Conservation (phyloP, 2,329 filamentous ascomycete species). For the Aspergillus sp. region DNA sequence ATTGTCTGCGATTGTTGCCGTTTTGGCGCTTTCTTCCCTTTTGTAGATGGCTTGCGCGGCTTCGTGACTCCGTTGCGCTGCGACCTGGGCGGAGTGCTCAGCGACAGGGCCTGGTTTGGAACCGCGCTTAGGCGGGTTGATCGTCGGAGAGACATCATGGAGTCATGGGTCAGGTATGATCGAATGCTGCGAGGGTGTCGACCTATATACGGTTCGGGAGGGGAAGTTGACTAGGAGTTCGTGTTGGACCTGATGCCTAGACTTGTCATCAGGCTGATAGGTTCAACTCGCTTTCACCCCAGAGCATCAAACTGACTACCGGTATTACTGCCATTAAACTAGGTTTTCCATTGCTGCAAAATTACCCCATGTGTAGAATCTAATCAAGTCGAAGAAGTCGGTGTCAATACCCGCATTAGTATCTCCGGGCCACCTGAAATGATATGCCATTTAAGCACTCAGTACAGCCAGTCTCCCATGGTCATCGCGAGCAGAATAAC, state of each 20-base stretch:
- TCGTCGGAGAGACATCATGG: conserved; percentile 43
- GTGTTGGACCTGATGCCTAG: background rate
- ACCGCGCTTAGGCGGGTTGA: conserved; percentile 39
- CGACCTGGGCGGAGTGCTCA: conserved; percentile 13
- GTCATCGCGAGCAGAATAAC: background rate
- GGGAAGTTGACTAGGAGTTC: background rate
- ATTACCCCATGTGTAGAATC: too few relatives aligned
- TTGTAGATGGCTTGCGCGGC: conserved; percentile 17
- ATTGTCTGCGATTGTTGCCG: conserved; percentile 3
- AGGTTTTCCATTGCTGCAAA: too few relatives aligned
- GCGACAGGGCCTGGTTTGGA: conserved; percentile 9
- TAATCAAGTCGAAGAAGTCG: background rate
- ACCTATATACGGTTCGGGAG: background rate
- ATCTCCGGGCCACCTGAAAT: background rate
- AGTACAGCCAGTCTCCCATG: background rate
- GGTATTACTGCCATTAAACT: background rate
- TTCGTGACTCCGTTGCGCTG: conserved; percentile 21
- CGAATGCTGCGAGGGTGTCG: background rate
- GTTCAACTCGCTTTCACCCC: background rate
- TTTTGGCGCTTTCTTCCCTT: conserved; percentile 13
- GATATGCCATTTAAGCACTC: background rate
- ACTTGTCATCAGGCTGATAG: background rate
- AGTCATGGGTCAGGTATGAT: background rate
- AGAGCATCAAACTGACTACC: background rate
- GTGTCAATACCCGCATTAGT: background rate